Base-by-base conservation (phyloP, 306 rosid genomes). In the Astragalus membranaceus region DNA sequence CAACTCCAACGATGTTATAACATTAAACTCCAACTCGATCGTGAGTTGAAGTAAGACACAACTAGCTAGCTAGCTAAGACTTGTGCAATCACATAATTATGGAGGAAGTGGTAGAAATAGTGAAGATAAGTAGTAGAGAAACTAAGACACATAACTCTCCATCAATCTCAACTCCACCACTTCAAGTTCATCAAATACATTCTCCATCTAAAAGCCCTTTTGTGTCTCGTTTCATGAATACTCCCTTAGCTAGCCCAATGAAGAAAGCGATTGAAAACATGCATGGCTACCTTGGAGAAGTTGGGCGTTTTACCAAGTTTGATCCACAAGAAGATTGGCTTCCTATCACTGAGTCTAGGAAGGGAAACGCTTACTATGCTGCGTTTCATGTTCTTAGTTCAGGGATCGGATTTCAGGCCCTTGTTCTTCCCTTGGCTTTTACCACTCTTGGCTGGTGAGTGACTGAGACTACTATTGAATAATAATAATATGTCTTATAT, bases 291-390 rank as follows among this genome's bases (percentile, higher is more conserved):
- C 9, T 84, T 2, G 89, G 79, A 80, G 89, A 90, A 84, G 93
- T 84, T 43, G 87, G 88, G 0, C 81, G 84, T 73, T 82, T 87
- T 72, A 85, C 88, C 10, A 85, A 78, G 63, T 86, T 85, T 17
- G 85, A 88, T 11, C 86, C 80, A 2, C 97, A 78, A 32, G 97
- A 91, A 20, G 85, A 85, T n/a, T 87, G 92, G 97, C 97, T 91
- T 58, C 97, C 97, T 0, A 86, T 91, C 64, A 88, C 95, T 0
- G 82, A 88, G 72, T 88, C 89, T 3, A 79, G 95, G 15, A 79
- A 75, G 0, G 97, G 95, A 32, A 88, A 83, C 47, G 83, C 88
- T 0, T 88, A 73, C 66, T 88, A 84, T 64, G 87, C 92, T n/a
- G 85, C 95, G 0, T 88, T 86, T 78, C 97, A 91, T 16, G 42